Conservation (phyloP, 306 rosid genomes). For the Coriaria nepalensis region DNA sequence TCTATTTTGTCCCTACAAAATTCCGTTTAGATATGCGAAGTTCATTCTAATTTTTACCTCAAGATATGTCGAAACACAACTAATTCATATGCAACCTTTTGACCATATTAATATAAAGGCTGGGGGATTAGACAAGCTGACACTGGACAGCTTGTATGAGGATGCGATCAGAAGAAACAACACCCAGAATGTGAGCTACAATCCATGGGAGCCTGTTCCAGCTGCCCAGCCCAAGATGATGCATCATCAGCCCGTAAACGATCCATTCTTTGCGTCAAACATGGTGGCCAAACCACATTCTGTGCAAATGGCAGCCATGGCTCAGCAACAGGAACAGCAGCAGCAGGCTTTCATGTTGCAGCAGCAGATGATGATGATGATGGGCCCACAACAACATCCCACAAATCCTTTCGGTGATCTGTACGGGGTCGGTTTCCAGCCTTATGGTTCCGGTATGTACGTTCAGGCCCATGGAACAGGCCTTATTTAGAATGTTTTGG, state of each 20-base stretch:
- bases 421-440: constrained; percentile 51
- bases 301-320: constrained; percentile 88
- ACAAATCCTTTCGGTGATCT: constrained; percentile 75
- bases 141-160: constrained; percentile 87
- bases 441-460: constrained; percentile 79
- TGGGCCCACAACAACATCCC: constrained; percentile 44
- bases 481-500: constrained; percentile 34
- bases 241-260: constrained; percentile 59
- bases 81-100: no score
- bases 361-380: constrained; percentile 78
- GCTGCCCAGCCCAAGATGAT: constrained; percentile 19
- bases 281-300: constrained; percentile 62
- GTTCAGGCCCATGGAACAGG: constrained; percentile 72
- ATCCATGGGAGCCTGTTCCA: constrained; percentile 87
- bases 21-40: no score
- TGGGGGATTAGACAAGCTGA: constrained; percentile 91
- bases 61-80: no score
- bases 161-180: constrained; percentile 84
- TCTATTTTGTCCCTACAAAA: no score
- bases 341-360: constrained; percentile 81
- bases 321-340: constrained; percentile 85
- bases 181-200: constrained; percentile 68
- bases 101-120: constrained; percentile 36
- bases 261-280: constrained; percentile 70
- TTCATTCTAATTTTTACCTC: no score